phyloP scores from a whole-genome alignment of 257 asterid species.

The Verbascum thapsus region DNA sequence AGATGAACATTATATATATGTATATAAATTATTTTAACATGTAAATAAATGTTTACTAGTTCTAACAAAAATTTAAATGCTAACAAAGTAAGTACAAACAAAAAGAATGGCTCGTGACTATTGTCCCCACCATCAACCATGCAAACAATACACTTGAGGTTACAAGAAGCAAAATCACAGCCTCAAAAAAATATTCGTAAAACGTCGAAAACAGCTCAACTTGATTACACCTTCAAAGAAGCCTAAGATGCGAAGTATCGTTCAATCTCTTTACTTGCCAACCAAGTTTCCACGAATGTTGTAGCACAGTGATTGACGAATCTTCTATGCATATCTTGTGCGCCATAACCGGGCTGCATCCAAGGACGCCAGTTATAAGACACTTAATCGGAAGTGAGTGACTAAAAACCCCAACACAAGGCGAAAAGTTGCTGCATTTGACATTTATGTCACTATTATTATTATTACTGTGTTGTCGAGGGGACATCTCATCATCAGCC shows the following conservation, averaged over 20 bases:
- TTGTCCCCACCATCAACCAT: conserved; percentile 15
- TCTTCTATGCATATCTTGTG: conserved; percentile 82
- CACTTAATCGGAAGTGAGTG: conserved; percentile 84
- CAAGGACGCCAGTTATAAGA: conserved; percentile 78
- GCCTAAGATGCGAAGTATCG: conserved; percentile 92
- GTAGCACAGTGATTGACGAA: conserved; percentile 85
- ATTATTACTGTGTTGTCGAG: conserved; percentile 61
- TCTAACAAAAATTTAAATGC: conserved; percentile 32
- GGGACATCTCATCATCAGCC: conserved; percentile 98
- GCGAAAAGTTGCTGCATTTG: conserved; percentile 40
- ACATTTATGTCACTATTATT: conserved; percentile 54
- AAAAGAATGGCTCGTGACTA: conserved; percentile 45
- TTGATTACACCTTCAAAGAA: no score
- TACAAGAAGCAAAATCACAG: no score
- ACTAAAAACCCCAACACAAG: conserved; percentile 79
- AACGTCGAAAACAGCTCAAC: conserved; percentile 15
- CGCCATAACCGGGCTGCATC: conserved; percentile 76
- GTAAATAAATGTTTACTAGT: no score
- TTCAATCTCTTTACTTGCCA: conserved; percentile 94
- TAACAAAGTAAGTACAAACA: no score
- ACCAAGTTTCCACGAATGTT: conserved; percentile 82
- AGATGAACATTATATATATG: no score
- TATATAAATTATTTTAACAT: no score
- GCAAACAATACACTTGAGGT: conserved; percentile 34
- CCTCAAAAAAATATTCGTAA: conserved; percentile 23